These are phyloP conservation scores for Tetradesmus obliquus DNA, from an alignment of 139 green algal species.

Conservation along the genomic window DNA sequence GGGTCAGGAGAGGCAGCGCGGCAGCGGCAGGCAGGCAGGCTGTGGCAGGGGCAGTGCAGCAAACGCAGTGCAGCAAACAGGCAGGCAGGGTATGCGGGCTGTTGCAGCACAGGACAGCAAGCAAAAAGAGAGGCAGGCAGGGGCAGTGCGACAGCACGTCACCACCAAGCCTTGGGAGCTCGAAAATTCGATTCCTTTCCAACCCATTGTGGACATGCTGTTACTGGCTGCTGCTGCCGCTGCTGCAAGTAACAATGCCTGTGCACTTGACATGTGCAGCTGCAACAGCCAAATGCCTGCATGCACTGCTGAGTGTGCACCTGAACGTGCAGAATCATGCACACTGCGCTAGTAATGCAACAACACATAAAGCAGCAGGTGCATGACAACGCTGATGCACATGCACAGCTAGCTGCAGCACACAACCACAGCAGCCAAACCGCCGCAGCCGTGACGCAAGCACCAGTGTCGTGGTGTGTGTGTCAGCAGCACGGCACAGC, in stretches of 20 bases:
- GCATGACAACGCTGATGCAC: not conserved
- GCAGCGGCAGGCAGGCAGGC: constrained; percentile 2
- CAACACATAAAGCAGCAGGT: not conserved
- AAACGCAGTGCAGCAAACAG: not conserved
- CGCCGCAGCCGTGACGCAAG: not conserved
- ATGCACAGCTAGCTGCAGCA: not conserved
- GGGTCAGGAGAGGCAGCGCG: not conserved
- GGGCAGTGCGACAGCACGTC: not conserved
- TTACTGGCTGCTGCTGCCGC: not conserved
- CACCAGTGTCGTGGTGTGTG: not conserved
- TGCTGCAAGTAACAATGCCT: not conserved
- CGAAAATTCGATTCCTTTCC: no score
- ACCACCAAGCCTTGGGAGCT: not conserved
- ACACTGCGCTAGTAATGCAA: not conserved
- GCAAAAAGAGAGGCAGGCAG: constrained; percentile 7
- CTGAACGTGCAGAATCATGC: not conserved
- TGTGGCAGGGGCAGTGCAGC: not conserved
- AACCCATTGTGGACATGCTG: no score
- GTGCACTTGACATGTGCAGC: not conserved
- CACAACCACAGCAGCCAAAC: not conserved
- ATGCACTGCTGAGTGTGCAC: not conserved
- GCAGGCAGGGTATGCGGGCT: not conserved
- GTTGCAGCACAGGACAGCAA: not conserved
- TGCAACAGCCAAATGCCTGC: not conserved
- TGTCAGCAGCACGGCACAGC: constrained; percentile 19